Evolutionary conservation across 2,329 filamentous ascomycete genomes (phyloP), one percentile per base, ranked within the genome.

Genomic region (Calonectria ilicicola): DNA sequence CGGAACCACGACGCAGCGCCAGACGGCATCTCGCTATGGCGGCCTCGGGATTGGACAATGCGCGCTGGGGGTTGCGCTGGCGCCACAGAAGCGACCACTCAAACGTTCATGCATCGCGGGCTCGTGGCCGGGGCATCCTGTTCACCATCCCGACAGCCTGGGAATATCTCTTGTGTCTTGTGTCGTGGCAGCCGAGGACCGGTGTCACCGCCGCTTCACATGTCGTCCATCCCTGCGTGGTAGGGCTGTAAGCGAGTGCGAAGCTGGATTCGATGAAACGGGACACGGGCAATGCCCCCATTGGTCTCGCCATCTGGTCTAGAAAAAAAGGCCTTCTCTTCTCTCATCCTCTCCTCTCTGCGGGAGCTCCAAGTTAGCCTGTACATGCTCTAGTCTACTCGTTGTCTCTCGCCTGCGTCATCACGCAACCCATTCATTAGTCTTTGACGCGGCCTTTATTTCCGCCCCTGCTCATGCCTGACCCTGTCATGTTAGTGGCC

Each of bases 161-260:
- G 53, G 38, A 35, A 35, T 12, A 14, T 35, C 7, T 35, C 32
- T 23, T 56, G 35, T 35, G 27, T 56, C 27, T 35, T 58, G 53
- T 58, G 53, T 58, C 53, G 53, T 58, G 53, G 53, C 53, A 58
- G 10, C 32, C 53, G n/a, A 35, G 29, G n/a, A n/a, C 29, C 53
- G 29, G 29, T 58, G 53, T 58, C 53, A 58, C 53, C 53, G 53
- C 53, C 53, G 53, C 53, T 35, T 10, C 29, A 4, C 29, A 58
- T 19, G 15, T n/a, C 19, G 49, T n/a, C 51, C 29, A 56, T 56
- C 51, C 53, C 9, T 21, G 53, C 17, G 32, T 58, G 53, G 53
- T 58, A 58, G 53, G 35, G 63, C 63, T 51, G 46, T 66, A 66
- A 66, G 64, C 64, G 64, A 66, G 27, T 66, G 64, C 64, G 47